These are phyloP conservation scores for Mycena filopes DNA, from an alignment of 768 basidiomycete genomes.

Conservation along the genomic window DNA sequence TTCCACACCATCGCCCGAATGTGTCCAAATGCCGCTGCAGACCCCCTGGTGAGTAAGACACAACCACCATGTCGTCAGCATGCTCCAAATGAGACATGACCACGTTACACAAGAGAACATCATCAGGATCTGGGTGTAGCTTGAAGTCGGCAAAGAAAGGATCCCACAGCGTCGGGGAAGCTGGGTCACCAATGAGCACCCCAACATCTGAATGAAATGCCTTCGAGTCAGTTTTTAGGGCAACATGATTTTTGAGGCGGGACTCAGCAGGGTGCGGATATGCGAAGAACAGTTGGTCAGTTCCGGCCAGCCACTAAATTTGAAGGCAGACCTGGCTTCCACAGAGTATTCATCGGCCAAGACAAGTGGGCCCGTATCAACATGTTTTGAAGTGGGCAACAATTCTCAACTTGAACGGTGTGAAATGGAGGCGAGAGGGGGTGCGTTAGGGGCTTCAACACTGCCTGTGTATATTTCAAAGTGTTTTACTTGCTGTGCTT, in stretches of 20 bases:
- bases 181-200: too few species aligned
- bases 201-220: too few species aligned
- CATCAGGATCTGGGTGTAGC: not conserved
- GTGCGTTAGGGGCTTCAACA: too few species aligned
- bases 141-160: not conserved
- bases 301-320: too few species aligned
- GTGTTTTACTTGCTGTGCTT: too few species aligned
- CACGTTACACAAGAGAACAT: too few species aligned
- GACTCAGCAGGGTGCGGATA: too few species aligned
- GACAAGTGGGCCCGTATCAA: not conserved
- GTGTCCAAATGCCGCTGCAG: not conserved
- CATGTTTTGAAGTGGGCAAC: not conserved
- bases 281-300: not conserved
- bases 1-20: not conserved
- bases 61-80: slow-evolving; percentile 6
- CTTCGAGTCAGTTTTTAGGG: too few species aligned
- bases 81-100: slow-evolving; percentile 2
- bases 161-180: not conserved
- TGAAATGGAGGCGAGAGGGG: too few species aligned
- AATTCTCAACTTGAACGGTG: not conserved
- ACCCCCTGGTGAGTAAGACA: not conserved
- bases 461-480: too few species aligned
- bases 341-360: not conserved
- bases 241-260: too few species aligned
- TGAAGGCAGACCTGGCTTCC: too few species aligned